Base-by-base conservation (phyloP, 2,329 filamentous ascomycete species). In the Talaromyces verruculosus region DNA sequence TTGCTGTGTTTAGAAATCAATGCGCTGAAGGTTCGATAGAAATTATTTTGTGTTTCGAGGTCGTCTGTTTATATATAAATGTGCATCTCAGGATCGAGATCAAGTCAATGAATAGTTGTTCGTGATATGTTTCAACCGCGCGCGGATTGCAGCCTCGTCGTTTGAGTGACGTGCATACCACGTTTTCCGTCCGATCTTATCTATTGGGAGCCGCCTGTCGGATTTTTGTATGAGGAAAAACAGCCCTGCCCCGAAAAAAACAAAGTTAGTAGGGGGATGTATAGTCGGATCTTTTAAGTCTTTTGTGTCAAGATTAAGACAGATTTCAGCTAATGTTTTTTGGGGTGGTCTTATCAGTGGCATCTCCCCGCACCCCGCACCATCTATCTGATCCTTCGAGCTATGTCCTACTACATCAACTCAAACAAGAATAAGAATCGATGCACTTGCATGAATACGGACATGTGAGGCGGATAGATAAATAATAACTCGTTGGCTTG, bases 341-440 rank as follows among this genome's bases (percentile, higher is more conserved):
- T 39, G 8, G n/a, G 30, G 33, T 57, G 33, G 28, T 57, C 51
- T 35, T 35, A 57, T 57, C 51, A 19, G 30, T 30, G 8, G 33
- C 30, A 8, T 57, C 25, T 64, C 51, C 62, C 62, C 62, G 62
- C 51, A 64, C 62, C 62, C 62, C 62, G 53, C 62, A 45, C 41
- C 22, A 5, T 22, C 51, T 30, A 55, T 30, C 51, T 55, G 33
- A 25, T 30, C 47, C 45, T 49, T 28, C 47, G 3, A 51, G 25
- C 5, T 28, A 25, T 11, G 30, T 33, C 1, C 10, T 25, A 15
- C 25, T 49, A 28, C 22, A 49, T 28, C 4, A 7, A 28, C 17
- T 8, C 17, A 17, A 51, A 51, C 47, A 15, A 51, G 13, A 28
- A 13, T 19, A 47, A 22, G 45, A 8, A 19, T 25, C 10, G 47